These are phyloP conservation scores for Lichtheimia hyalospora DNA, from an alignment of 371 early-diverging fungal genomes.

Conservation along the genomic window DNA sequence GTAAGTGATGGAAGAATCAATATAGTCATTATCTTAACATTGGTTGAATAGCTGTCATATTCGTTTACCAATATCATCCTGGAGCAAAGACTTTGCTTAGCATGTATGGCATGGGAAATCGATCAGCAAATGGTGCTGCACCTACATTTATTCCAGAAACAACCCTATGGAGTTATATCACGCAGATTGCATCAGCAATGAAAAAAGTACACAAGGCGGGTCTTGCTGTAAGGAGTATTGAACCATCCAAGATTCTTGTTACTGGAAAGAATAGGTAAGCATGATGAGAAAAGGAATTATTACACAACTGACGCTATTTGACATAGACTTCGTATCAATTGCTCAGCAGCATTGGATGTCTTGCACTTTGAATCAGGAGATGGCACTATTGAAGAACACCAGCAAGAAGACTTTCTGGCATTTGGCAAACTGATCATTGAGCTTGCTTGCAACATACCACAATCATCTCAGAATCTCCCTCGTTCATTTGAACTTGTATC, in stretches of 20 bases:
- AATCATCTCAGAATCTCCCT: conserved; percentile 67
- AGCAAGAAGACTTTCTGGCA: conserved; percentile 87
- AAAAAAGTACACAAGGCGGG: conserved; percentile 81
- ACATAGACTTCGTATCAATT: conserved; percentile 77
- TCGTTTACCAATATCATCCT: conserved; percentile 92
- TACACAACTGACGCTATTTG: background rate
- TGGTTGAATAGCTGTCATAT: conserved; percentile 61
- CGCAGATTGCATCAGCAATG: conserved; percentile 84
- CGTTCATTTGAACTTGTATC: conserved; percentile 77
- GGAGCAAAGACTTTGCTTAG: conserved; percentile 72
- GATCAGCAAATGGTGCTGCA: conserved; percentile 43
- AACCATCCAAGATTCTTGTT: conserved; percentile 79
- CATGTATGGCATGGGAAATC: conserved; percentile 66
- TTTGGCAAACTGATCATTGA: conserved; percentile 88
- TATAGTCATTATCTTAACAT: background rate
- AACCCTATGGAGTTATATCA: conserved; percentile 85
- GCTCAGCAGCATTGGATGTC: conserved; percentile 85
- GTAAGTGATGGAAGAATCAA: conserved; percentile 34
- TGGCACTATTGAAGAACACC: conserved; percentile 52
- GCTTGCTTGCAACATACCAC: conserved; percentile 76
- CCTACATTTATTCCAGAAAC: conserved; percentile 65
- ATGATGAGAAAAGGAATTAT: background rate
- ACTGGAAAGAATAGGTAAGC: conserved; percentile 79
- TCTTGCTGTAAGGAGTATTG: conserved; percentile 76
- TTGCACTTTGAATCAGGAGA: conserved; percentile 70